Base-by-base conservation (phyloP, 1,139 yeast genomes). In the Zygosaccharomyces sapae region DNA sequence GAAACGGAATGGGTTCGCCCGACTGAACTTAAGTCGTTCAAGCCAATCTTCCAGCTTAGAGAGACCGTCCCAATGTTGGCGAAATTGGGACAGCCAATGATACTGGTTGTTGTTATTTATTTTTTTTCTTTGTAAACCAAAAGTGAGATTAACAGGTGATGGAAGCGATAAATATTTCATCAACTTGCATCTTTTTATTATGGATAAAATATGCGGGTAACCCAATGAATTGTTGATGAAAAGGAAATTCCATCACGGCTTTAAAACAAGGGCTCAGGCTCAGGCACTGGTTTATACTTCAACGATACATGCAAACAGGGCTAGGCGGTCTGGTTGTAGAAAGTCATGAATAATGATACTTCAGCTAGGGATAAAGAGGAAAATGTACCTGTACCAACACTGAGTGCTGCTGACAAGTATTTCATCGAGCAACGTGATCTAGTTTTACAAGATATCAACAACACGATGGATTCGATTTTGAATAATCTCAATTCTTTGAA, bases 401-500 rank as follows among this genome's bases (percentile, higher is more conserved):
- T 55, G 20, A 50, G 55, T 25, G 48, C 54, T 13, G 53, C 54
- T 7, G 67, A 64, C 41, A 55, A 54, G 34, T 52, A 57, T 41
- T 64, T 63, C 44, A 49, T 61, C 1, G 67, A 63, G 33, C 64
- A 63, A 45, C 53, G 66, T 41, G 63, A 58, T 42, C 45, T 61
- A 33, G 49, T 61, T 3, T 42, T 65, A 6, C 66, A 62, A 45
- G 67, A 65, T 41, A 62, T 65, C 33, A 59, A 59, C 38, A 57
- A 53, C 33, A 60, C 76, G 20, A 72, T 77, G 76, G 80, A 77
- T 48, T 67, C 75, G 2, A 77, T 77, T 6, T 60, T 77, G 45
- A 70, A 72, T 54, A 76, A 75, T 51, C 59, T 77, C 43, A 76
- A 75, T 55, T 70, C 76, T 36, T 61, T 78, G 43, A 78, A 77